Evolutionary conservation across 345 rosid species (phyloP).

Genomic region (Barbarea vulgaris): DNA sequence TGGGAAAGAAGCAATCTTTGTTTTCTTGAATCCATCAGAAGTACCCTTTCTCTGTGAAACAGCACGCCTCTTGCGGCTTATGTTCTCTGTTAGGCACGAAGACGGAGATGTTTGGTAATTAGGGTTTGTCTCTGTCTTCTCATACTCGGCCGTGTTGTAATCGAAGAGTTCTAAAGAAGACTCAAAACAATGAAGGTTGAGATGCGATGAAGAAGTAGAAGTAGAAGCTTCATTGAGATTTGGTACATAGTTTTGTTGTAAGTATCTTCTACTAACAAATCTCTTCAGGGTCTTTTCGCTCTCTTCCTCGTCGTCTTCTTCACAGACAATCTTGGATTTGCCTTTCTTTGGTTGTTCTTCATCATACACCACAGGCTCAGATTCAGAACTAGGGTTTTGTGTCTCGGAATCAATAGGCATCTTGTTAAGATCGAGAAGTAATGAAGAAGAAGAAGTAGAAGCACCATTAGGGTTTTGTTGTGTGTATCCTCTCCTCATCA

Average conservation of each 20-base stretch:
- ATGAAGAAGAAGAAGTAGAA: neutral
- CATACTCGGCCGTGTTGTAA: neutral
- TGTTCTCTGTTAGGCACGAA: neutral
- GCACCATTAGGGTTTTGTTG: neutral
- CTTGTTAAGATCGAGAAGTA: neutral
- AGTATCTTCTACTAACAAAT: neutral
- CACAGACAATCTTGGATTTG: neutral
- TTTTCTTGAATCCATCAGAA: neutral
- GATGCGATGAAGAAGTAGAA: neutral
- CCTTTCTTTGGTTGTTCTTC: neutral
- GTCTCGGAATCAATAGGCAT: neutral
- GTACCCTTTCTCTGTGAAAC: neutral
- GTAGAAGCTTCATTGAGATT: neutral
- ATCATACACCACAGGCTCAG: neutral
- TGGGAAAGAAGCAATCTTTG: neutral
- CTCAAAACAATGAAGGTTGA: neutral
- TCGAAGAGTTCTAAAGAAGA: neutral
- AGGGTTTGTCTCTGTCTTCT: neutral
- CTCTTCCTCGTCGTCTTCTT: neutral
- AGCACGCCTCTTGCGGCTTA: constrained; percentile 3
- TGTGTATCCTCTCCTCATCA: neutral
- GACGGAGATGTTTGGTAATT: neutral
- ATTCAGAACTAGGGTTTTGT: neutral
- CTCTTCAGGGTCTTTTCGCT: neutral
- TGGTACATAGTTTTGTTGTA: neutral